Percentiles rank a stretch among this genome's conserved stretches.
Conservation (phyloP, 73 alveolate species). For the Symbiodinium natans region DNA sequence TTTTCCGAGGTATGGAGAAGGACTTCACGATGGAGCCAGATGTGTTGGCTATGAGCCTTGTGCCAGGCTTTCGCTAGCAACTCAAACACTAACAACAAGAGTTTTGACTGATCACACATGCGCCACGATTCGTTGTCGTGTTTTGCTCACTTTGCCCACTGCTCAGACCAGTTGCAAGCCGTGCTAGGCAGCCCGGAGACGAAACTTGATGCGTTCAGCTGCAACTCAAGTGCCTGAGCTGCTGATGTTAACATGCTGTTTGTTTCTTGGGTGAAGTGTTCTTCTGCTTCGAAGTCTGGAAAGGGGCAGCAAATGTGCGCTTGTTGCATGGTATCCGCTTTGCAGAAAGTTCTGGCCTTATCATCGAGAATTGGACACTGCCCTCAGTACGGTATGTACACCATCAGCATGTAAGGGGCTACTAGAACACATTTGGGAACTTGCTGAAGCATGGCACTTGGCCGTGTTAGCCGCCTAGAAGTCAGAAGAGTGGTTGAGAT, state of each 20-base stretch:
- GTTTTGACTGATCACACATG: neutral
- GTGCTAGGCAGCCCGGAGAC: neutral
- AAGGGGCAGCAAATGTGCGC: no score
- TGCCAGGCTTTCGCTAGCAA: constrained; percentile 21
- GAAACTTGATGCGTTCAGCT: neutral
- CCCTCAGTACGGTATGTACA: no score
- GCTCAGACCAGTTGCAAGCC: no score
- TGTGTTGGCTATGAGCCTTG: constrained; percentile 39
- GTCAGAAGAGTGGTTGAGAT: no score
- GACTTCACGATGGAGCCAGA: constrained; percentile 64
- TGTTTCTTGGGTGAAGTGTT: neutral
- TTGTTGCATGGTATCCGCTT: no score
- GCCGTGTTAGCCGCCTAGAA: no score
- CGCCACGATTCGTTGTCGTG: neutral
- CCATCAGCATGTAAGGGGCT: no score
- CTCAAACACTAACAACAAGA: neutral
- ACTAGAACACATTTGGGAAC: no score
- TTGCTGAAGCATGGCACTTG: no score
- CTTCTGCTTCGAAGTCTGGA: no score
- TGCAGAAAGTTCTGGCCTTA: no score
- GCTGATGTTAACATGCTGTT: neutral
- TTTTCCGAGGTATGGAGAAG: constrained; percentile 49
- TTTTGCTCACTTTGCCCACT: neutral
- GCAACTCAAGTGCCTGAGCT: neutral
- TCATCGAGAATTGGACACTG: no score